Evolutionary conservation across 2,329 filamentous ascomycete genomes (phyloP).

Genomic region (Calonectria leucothoes): DNA sequence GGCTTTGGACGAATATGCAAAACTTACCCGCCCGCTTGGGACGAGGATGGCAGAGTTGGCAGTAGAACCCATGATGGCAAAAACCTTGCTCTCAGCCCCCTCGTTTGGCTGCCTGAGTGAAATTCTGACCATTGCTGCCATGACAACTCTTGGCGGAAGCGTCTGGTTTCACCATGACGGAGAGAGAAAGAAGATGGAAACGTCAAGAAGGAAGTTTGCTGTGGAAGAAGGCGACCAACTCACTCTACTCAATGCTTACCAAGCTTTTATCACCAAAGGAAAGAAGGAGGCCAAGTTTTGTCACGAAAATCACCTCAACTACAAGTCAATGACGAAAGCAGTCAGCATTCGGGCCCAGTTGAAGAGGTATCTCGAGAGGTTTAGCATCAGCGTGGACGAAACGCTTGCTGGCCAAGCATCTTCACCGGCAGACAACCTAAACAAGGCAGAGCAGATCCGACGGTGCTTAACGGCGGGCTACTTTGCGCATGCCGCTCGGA

Average conservation of each 20-base stretch:
- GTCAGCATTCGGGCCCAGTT: slow-evolving; percentile 90
- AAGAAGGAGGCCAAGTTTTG: slow-evolving; percentile 89
- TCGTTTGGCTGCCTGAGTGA: slow-evolving; percentile 85
- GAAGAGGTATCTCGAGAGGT: slow-evolving; percentile 86
- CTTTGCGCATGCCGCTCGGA: slow-evolving; percentile 92
- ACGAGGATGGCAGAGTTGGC: slow-evolving; percentile 92
- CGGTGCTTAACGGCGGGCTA: slow-evolving; percentile 90
- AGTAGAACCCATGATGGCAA: slow-evolving; percentile 95
- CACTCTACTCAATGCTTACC: slow-evolving; percentile 93
- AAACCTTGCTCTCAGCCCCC: slow-evolving; percentile 81
- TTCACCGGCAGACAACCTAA: slow-evolving; percentile 42
- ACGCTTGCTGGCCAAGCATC: slow-evolving; percentile 56
- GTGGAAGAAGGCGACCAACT: slow-evolving; percentile 95
- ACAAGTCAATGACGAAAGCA: slow-evolving; percentile 83
- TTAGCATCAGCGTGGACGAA: slow-evolving; percentile 79
- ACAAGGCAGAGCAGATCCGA: slow-evolving; percentile 77
- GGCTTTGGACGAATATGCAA: slow-evolving; percentile 89
- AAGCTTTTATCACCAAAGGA: slow-evolving; percentile 85
- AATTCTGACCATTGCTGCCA: slow-evolving; percentile 91
- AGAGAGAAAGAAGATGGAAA: slow-evolving; percentile 80
- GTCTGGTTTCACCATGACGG: slow-evolving; percentile 87
- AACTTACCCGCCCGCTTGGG: slow-evolving; percentile 89
- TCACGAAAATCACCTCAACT: slow-evolving; percentile 87
- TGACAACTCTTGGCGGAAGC: slow-evolving; percentile 87
- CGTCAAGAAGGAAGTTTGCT: slow-evolving; percentile 82